These are phyloP conservation scores for Neoascochyta sp. DNA, from an alignment of 2,329 filamentous ascomycete genomes.

Conservation along the genomic window DNA sequence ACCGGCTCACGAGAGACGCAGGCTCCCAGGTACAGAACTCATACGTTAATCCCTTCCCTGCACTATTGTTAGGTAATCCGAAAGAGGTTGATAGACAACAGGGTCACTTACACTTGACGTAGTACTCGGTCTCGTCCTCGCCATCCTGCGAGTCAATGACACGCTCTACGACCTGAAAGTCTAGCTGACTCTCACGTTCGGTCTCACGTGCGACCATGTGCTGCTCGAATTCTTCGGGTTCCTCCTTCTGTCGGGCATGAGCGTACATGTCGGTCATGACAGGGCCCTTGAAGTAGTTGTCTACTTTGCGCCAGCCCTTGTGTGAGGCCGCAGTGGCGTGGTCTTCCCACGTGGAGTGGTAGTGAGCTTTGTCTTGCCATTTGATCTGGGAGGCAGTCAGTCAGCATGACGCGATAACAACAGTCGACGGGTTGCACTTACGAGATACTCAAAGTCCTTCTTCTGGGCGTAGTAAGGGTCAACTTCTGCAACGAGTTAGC, in stretches of 20 bases:
- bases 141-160: slow-evolving; percentile 80
- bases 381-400: slow-evolving; percentile 63
- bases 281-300: slow-evolving; percentile 89
- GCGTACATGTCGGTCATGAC: slow-evolving; percentile 77
- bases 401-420: slow-evolving; percentile 9
- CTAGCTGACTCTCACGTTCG: slow-evolving; percentile 79
- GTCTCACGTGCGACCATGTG: slow-evolving; percentile 94
- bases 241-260: slow-evolving; percentile 51
- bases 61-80: slow-evolving; percentile 17
- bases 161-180: slow-evolving; percentile 89
- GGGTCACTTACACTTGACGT: slow-evolving; percentile 70
- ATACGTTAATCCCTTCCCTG: slow-evolving; percentile 81
- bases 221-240: slow-evolving; percentile 82
- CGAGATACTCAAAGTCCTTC: slow-evolving; percentile 79
- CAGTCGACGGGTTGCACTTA: slow-evolving; percentile 35
- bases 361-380: slow-evolving; percentile 93
- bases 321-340: slow-evolving; percentile 70
- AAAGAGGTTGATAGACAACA: slow-evolving; percentile 4
- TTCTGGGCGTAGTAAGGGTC: slow-evolving; percentile 44
- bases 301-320: slow-evolving; percentile 81
- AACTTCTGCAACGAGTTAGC: slow-evolving; percentile 29
- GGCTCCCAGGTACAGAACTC: slow-evolving; percentile 93
- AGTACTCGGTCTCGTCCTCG: slow-evolving; percentile 81
- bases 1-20: slow-evolving; percentile 67
- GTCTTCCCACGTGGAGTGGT: slow-evolving; percentile 93